Conservation (phyloP, 2,329 filamentous ascomycete species). For the Neonectria hederae region DNA sequence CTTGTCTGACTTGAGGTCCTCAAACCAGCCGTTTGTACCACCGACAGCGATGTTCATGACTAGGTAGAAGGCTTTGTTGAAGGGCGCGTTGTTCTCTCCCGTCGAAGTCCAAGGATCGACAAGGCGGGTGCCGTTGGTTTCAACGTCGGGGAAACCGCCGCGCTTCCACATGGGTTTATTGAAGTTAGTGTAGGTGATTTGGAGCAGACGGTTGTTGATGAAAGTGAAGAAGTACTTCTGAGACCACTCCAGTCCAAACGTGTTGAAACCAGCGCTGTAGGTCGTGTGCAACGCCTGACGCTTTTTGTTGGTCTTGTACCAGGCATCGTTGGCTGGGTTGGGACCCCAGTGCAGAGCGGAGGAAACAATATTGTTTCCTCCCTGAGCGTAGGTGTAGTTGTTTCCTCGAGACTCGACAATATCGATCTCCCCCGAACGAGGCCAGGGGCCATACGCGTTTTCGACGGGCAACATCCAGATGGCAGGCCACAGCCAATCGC, state of each 20-base stretch:
- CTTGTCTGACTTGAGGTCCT: conserved; percentile 75
- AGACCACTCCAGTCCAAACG: conserved; percentile 85
- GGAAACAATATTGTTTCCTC: conserved; percentile 83
- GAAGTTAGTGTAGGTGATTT: conserved; percentile 83
- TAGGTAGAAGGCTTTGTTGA: conserved; percentile 80
- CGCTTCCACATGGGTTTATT: conserved; percentile 73
- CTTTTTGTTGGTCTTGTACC: conserved; percentile 87
- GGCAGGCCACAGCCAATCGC: conserved; percentile 92
- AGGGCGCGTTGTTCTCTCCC: conserved; percentile 71
- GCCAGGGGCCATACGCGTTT: conserved; percentile 80
- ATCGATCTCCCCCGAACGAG: conserved; percentile 83
- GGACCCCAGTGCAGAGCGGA: conserved; percentile 88
- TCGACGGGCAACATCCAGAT: conserved; percentile 88
- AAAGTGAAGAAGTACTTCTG: conserved; percentile 91
- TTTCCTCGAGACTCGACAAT: conserved; percentile 85
- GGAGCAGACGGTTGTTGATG: conserved; percentile 80
- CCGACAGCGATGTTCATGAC: conserved; percentile 81
- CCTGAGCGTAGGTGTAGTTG: conserved; percentile 78
- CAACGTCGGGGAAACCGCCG: conserved; percentile 72
- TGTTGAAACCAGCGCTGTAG: conserved; percentile 75
- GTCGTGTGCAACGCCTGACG: conserved; percentile 78
- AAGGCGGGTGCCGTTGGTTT: conserved; percentile 72
- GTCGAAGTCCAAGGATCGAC: conserved; percentile 71
- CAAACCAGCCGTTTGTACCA: conserved; percentile 84
- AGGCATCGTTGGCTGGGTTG: conserved; percentile 75